phyloP scores from a whole-genome alignment of 306 rosid species.

The Oemleria cerasiformis region DNA sequence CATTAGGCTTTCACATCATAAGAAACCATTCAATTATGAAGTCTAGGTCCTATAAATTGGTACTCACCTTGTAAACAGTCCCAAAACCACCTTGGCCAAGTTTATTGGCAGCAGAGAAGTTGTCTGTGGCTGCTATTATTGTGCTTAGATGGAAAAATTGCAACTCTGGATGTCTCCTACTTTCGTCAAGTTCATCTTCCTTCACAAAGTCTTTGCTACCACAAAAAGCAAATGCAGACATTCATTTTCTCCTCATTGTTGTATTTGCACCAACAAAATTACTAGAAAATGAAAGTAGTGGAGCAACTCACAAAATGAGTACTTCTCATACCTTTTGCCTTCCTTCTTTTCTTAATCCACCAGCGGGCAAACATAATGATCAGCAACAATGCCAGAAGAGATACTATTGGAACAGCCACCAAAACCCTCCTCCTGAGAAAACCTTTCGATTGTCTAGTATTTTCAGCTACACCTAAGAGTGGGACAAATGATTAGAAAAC shows the following conservation, averaged over 20 bases:
- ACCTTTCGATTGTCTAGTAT: not conserved
- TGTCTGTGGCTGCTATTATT: conserved; percentile 8
- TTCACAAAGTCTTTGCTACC: not conserved
- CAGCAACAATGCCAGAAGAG: not conserved
- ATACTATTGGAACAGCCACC: not conserved
- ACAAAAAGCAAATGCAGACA: not conserved
- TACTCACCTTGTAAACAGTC: conserved; percentile 13
- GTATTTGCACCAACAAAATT: not conserved
- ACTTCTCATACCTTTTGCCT: conserved; percentile 16
- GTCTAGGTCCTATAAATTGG: not conserved
- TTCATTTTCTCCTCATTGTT: not conserved
- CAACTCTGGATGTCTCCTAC: not conserved
- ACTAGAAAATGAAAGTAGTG: not conserved
- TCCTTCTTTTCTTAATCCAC: not conserved
- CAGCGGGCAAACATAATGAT: conserved; percentile 6
- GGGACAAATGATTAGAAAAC: not conserved
- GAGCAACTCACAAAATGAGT: not conserved
- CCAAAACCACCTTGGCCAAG: conserved; percentile 30
- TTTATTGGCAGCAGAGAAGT: conserved; percentile 12
- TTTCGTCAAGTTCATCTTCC: conserved; percentile 11
- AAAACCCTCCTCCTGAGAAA: not conserved
- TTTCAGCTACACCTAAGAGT: conserved; percentile 1
- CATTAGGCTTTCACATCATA: not conserved
- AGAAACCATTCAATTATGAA: not conserved
- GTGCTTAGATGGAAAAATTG: conserved; percentile 13